Percentiles rank a stretch among this genome's conserved stretches.
Evolutionary conservation across 2,329 filamentous ascomycete genomes (phyloP).

Genomic region (Ophiosphaerella korrae): DNA sequence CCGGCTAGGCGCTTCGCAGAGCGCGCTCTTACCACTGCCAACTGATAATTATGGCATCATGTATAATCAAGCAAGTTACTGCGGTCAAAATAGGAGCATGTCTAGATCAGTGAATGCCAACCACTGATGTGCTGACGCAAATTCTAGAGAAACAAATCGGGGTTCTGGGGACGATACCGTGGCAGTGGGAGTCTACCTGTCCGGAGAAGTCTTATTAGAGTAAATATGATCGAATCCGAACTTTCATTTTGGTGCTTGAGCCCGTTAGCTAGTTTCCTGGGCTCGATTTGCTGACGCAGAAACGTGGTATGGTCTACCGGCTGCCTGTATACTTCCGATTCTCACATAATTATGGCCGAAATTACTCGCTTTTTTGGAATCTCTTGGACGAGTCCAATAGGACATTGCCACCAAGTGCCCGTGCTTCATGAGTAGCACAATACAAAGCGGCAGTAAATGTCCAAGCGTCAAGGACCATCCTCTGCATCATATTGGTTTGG

Average conservation of each 20-base stretch:
- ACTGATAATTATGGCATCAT: neutral
- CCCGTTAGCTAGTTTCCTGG: constrained; percentile 10
- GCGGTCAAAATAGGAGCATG: too few relatives aligned
- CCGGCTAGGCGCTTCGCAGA: constrained; percentile 10
- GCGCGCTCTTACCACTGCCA: neutral
- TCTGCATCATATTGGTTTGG: neutral
- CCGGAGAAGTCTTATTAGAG: neutral
- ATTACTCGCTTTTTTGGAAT: constrained; percentile 1
- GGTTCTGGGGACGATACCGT: neutral
- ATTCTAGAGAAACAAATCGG: neutral
- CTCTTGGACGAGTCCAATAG: constrained; percentile 17
- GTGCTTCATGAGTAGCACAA: constrained; percentile 5
- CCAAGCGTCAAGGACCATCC: neutral
- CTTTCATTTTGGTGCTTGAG: constrained; percentile 6
- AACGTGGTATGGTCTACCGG: constrained; percentile 22
- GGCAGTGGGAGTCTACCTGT: constrained; percentile 6
- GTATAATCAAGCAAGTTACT: neutral
- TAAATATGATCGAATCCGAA: constrained; percentile 1
- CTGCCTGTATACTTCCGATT: constrained; percentile 9
- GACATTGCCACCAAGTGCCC: neutral
- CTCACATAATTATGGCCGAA: constrained; percentile 3
- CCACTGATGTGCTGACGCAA: neutral
- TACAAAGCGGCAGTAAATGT: neutral
- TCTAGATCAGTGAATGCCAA: neutral
- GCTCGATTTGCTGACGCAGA: constrained; percentile 28